Evolutionary conservation across 768 basidiomycete genomes (phyloP).

Genomic region (Auriscalpium microsporum): DNA sequence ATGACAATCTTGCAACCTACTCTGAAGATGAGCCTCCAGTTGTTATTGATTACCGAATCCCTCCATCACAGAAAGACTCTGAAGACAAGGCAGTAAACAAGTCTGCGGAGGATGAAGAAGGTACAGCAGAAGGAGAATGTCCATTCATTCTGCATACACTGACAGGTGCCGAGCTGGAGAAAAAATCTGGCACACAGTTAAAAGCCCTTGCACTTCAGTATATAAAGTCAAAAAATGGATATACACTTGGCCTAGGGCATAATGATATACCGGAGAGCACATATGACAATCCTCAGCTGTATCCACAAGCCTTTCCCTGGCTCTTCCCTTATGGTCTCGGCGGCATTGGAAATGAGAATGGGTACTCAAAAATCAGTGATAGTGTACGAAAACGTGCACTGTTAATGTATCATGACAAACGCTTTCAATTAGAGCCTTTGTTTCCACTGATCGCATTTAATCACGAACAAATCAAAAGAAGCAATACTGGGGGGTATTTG

Average conservation of each 20-base stretch:
- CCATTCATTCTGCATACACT: slow-evolving; percentile 32
- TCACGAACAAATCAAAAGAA: slow-evolving; percentile 28
- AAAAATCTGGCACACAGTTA: neutral
- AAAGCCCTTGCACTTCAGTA: slow-evolving; percentile 22
- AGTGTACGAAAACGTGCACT: slow-evolving; percentile 21
- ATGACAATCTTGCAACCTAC: slow-evolving; percentile 9
- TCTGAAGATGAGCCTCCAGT: slow-evolving; percentile 19
- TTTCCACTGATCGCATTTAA: slow-evolving; percentile 34
- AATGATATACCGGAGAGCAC: slow-evolving; percentile 19
- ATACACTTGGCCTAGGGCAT: slow-evolving; percentile 25
- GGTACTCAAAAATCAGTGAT: slow-evolving; percentile 13
- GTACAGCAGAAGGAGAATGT: slow-evolving; percentile 22
- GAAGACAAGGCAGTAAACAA: slow-evolving; percentile 12
- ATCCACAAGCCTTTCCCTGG: slow-evolving; percentile 34
- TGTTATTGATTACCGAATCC: slow-evolving; percentile 1
- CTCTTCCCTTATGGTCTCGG: slow-evolving; percentile 34
- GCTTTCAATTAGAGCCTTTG: slow-evolving; percentile 29
- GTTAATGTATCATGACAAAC: slow-evolving; percentile 32
- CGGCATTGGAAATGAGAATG: slow-evolving; percentile 21
- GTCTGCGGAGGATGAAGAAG: slow-evolving; percentile 25
- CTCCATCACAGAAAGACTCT: neutral
- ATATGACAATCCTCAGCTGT: slow-evolving; percentile 27
- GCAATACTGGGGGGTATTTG: slow-evolving; percentile 20
- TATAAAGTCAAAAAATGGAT: slow-evolving; percentile 17
- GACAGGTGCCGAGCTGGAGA: slow-evolving; percentile 17